These are phyloP conservation scores for Candida buenavistaensis DNA, from an alignment of 1,139 yeast species.

Conservation along the genomic window DNA sequence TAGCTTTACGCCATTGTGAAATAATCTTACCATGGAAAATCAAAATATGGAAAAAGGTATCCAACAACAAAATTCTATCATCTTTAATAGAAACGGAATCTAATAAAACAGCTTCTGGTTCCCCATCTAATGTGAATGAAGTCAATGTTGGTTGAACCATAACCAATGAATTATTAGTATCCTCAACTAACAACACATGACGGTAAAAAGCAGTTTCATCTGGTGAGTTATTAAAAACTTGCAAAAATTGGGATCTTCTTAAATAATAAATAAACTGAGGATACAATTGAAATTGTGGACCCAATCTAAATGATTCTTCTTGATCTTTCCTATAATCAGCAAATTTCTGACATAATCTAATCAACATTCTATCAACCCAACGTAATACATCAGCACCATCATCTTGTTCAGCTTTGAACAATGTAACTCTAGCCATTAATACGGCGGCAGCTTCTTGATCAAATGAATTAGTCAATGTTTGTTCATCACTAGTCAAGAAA, in stretches of 20 bases:
- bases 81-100: slow-evolving; percentile 93
- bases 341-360: slow-evolving; percentile 51
- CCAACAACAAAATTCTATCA: slow-evolving; percentile 82
- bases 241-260: slow-evolving; percentile 94
- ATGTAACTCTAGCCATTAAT: slow-evolving; percentile 89
- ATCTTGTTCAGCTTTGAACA: slow-evolving; percentile 79
- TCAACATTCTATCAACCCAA: slow-evolving; percentile 54
- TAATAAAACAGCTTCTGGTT: slow-evolving; percentile 89
- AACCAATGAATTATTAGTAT: slow-evolving; percentile 86
- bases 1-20: slow-evolving; percentile 95
- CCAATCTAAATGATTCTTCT: slow-evolving; percentile 47
- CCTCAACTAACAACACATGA: slow-evolving; percentile 88
- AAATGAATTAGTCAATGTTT: slow-evolving; percentile 63
- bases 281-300: slow-evolving; percentile 53
- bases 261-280: slow-evolving; percentile 96
- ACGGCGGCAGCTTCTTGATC: slow-evolving; percentile 99
- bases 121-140: slow-evolving; percentile 74
- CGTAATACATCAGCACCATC: slow-evolving; percentile 54
- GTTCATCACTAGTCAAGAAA: slow-evolving; percentile 53
- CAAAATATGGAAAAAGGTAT: slow-evolving; percentile 93
- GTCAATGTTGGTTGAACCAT: slow-evolving; percentile 97
- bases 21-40: slow-evolving; percentile 94
- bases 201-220: slow-evolving; percentile 98
- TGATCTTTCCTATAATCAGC: slow-evolving; percentile 53
- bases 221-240: slow-evolving; percentile 96